Conservation (phyloP, 768 basidiomycete species). For the Polyporus arcularius region DNA sequence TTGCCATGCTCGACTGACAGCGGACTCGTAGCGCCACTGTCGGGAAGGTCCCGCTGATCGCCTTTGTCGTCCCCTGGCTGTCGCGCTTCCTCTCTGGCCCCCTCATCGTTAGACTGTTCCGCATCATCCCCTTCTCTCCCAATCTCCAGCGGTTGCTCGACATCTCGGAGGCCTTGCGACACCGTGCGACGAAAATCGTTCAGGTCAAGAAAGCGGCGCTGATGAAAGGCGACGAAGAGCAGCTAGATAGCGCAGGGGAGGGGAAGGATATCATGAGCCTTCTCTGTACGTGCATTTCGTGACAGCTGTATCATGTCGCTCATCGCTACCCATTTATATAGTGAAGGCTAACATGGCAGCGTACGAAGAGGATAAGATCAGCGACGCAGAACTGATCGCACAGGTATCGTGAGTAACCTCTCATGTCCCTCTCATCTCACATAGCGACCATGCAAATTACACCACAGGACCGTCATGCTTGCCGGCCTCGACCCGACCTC, state of each 20-base stretch:
- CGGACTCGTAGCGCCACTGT: neutral
- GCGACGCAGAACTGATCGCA: neutral
- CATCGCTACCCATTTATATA: neutral
- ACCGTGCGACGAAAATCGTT: too few relatives aligned
- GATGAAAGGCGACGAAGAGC: too few relatives aligned
- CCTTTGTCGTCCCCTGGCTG: neutral
- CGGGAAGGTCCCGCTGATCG: neutral
- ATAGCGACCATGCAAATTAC: neutral
- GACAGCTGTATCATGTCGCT: neutral
- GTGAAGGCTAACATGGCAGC: slow-evolving; percentile 10
- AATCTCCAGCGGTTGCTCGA: too few relatives aligned
- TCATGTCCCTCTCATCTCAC: too few relatives aligned
- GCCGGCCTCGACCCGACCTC: neutral
- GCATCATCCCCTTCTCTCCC: too few relatives aligned
- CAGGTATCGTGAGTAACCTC: slow-evolving; percentile 3
- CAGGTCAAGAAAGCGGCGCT: too few relatives aligned
- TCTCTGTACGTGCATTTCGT: neutral
- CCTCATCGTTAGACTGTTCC: too few relatives aligned
- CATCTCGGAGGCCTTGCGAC: too few relatives aligned
- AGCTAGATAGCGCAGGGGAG: too few relatives aligned
- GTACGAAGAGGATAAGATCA: neutral
- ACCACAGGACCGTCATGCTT: slow-evolving; percentile 2
- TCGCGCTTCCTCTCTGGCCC: too few relatives aligned
- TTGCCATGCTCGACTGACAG: neutral
- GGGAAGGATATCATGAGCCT: neutral